A percentile compares a stretch with the other conserved stretches of the same genome.
Conservation (phyloP, 2,329 filamentous ascomycete genomes). For the Beauveria sp. region DNA sequence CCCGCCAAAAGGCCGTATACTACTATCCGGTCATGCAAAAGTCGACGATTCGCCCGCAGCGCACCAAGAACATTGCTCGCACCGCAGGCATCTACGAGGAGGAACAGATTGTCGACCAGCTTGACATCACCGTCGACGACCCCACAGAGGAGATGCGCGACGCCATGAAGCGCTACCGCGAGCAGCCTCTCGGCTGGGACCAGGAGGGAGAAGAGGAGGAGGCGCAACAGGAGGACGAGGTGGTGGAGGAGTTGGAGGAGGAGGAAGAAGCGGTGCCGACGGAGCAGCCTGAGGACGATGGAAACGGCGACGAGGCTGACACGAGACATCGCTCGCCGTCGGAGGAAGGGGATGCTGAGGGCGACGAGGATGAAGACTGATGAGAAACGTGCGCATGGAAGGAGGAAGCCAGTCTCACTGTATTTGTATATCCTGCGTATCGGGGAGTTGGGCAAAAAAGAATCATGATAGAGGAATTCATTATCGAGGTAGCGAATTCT, state of each 20-base stretch:
- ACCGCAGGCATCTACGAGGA: slow-evolving; percentile 40
- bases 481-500: not conserved
- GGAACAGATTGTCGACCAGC: slow-evolving; percentile 46
- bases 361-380: slow-evolving; percentile 27
- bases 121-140: slow-evolving; percentile 48
- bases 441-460: not conserved
- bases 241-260: slow-evolving; percentile 20
- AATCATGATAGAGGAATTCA: not conserved
- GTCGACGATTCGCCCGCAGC: slow-evolving; percentile 53
- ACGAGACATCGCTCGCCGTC: slow-evolving; percentile 22
- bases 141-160: slow-evolving; percentile 45
- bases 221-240: slow-evolving; percentile 25
- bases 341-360: slow-evolving; percentile 36
- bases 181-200: slow-evolving; percentile 42
- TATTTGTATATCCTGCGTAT: not conserved
- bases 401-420: not conserved
- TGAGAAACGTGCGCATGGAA: too few relatives aligned
- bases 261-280: slow-evolving; percentile 20
- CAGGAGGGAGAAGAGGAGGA: slow-evolving; percentile 31
- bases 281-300: slow-evolving; percentile 9
- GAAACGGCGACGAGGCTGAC: slow-evolving; percentile 19
- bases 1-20: slow-evolving; percentile 51
- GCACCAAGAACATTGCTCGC: slow-evolving; percentile 55
- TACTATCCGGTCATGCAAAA: slow-evolving; percentile 64
- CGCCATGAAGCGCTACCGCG: slow-evolving; percentile 45